These are phyloP conservation scores for Ilex asprella DNA, from an alignment of 257 asterid species.

Conservation along the genomic window DNA sequence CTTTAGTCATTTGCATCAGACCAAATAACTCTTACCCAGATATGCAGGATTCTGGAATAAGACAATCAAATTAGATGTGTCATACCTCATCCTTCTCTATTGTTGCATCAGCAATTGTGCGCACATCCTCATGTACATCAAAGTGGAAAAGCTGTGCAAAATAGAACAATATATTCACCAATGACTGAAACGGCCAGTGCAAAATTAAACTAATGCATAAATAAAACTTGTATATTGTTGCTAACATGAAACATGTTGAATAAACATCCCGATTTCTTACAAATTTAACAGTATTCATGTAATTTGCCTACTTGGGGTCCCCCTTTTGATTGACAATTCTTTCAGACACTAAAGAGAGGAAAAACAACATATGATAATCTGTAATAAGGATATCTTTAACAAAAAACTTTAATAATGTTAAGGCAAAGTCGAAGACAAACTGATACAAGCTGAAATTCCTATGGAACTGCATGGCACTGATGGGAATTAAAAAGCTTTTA, in stretches of 20 bases:
- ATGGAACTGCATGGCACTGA: no score
- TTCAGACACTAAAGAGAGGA: not conserved
- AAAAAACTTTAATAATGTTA: no score
- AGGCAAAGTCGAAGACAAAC: no score
- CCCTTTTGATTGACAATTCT: not conserved
- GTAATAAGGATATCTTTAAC: no score
- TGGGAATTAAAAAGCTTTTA: no score
- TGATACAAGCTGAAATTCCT: no score
- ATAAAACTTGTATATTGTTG: not conserved
- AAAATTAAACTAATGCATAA: not conserved
- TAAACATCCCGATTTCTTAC: no score
- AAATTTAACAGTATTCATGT: no score
- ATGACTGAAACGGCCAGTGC: not conserved
- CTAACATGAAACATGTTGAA: no score
- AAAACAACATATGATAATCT: not conserved
- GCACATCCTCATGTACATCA: constrained; percentile 98
- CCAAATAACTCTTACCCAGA: no score
- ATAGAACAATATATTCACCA: constrained; percentile 1
- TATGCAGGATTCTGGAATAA: not conserved
- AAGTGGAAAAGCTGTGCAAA: constrained; percentile 86
- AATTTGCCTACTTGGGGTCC: no score
- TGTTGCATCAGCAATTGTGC: constrained; percentile 93
- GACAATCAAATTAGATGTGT: not conserved
- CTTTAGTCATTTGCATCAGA: not conserved
- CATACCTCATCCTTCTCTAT: constrained; percentile 97